Percentiles rank a stretch among this genome's conserved stretches.
phyloP scores from a whole-genome alignment of 441 rosid genomes.

The Eruca vesicaria region DNA sequence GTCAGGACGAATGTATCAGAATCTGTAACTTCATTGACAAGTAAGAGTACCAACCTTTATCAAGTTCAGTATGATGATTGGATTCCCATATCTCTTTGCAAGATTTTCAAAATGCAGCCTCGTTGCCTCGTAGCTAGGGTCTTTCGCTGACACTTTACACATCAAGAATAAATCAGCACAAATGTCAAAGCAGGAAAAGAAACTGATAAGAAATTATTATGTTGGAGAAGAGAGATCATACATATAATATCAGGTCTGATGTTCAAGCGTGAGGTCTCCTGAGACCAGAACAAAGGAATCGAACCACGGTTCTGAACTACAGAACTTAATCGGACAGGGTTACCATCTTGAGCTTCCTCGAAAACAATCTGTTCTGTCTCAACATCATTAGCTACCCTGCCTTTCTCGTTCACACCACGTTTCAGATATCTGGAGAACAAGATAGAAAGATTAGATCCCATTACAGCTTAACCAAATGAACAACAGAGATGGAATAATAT shows the following conservation, averaged over 20 bases:
- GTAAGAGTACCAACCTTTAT: constrained; percentile 51
- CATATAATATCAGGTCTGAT: constrained; percentile 74
- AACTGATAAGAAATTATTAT: not conserved
- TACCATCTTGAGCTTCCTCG: constrained; percentile 62
- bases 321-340: constrained; percentile 55
- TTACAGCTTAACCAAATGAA: not conserved
- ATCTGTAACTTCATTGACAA: not conserved
- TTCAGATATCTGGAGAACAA: constrained; percentile 52
- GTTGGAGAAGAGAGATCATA: constrained; percentile 37
- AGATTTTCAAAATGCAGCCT: constrained; percentile 73
- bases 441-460: constrained; percentile 19
- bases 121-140: constrained; percentile 64
- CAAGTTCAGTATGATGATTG: constrained; percentile 68
- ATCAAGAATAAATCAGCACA: constrained; percentile 28
- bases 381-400: constrained; percentile 86
- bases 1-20: constrained; percentile 7
- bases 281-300: constrained; percentile 85
- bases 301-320: constrained; percentile 78
- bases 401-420: constrained; percentile 80
- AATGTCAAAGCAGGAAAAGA: not conserved
- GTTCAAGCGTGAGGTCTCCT: constrained; percentile 80
- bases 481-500: not conserved
- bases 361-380: constrained; percentile 83
- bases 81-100: constrained; percentile 78
- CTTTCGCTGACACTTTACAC: constrained; percentile 59